phyloP scores from a whole-genome alignment of 352 stramenopile species.

The Globisporangium emineosum region DNA sequence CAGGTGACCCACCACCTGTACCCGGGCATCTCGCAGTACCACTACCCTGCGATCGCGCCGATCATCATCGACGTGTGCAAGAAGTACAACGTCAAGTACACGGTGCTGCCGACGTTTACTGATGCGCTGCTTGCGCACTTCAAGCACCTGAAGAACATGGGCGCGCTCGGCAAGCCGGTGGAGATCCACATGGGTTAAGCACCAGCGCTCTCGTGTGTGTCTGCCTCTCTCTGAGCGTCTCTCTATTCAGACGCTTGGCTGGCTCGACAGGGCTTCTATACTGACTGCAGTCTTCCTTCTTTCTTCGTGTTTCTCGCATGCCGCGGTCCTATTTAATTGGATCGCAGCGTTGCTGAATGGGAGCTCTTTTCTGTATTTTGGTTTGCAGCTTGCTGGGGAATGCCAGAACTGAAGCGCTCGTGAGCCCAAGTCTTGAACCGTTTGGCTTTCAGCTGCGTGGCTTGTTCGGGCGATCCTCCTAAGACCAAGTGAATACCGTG shows the following conservation, averaged over 20 bases:
- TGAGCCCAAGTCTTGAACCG: not conserved
- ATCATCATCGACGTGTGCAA: conserved; percentile 92
- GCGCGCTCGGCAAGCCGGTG: conserved; percentile 70
- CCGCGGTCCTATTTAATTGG: not conserved
- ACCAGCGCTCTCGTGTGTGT: not conserved
- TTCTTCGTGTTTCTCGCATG: not conserved
- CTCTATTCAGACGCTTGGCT: not conserved
- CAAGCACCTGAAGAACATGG: conserved; percentile 89
- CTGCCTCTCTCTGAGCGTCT: not conserved
- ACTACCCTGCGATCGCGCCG: conserved; percentile 91
- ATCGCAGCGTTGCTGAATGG: not conserved
- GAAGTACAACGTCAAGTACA: conserved; percentile 93
- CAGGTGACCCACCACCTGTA: conserved; percentile 93
- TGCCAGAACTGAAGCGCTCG: not conserved
- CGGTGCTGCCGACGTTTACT: conserved; percentile 80
- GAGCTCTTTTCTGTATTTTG: not conserved
- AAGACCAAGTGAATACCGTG: not conserved
- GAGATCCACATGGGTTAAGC: conserved; percentile 86
- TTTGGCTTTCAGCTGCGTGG: not conserved
- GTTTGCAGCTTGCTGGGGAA: not conserved
- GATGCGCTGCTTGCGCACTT: conserved; percentile 83
- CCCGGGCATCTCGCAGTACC: conserved; percentile 92
- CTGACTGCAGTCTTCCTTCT: not conserved
- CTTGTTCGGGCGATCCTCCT: not conserved
- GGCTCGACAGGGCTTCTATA: not conserved